Base-by-base conservation (phyloP, 78 protist species). In the Capsaspora owczarzaki region DNA sequence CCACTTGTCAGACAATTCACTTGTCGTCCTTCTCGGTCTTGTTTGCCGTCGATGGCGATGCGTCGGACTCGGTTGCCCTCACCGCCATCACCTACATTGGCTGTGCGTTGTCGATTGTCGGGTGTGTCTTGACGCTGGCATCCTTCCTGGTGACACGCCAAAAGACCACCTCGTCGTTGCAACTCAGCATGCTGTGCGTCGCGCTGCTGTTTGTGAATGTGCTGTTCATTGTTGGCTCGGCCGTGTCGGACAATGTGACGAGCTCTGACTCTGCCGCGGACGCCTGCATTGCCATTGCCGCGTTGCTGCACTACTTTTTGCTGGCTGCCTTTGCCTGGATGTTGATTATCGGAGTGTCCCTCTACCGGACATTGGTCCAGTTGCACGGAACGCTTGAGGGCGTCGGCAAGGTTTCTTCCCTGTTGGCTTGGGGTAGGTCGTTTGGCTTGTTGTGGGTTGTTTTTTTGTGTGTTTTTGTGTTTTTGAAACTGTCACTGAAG, bases 21-120 rank as follows among this genome's bases (percentile, higher is more conserved):
- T 29, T 56, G 33, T 25, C 66, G 29, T 25, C 12, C 66, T 56
- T 56, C 25, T 16, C 66, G 35, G 66, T 56, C 66, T 2, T 56
- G 33, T 56, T 56, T 12, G 35, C n/a, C n/a, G n/a, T n/a, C n/a
- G n/a, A n/a, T n/a, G n/a, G n/a, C n/a, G n/a, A n/a, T n/a, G n/a
- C n/a, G n/a, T n/a, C 66, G 33, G 66, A 16, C 66, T n/a, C n/a
- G n/a, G n/a, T n/a, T n/a, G 66, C 66, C 29, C 72, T 63, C 72
- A 41, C 27, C 42, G 72, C 41, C n/a, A 2, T 63, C 72, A 63
- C 72, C 19, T 63, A 63, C 41, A 35, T 63, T 14, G 72, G 72
- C 20, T 63, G 72, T 31, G 72, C 72, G 43, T 41, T 63, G 43
- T 63, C 72, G 43, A 63, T 63, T 35, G 41, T 25, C 6, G 72